phyloP scores from a whole-genome alignment of 202 grass and related monocot species.

The Zoysia matrella region DNA sequence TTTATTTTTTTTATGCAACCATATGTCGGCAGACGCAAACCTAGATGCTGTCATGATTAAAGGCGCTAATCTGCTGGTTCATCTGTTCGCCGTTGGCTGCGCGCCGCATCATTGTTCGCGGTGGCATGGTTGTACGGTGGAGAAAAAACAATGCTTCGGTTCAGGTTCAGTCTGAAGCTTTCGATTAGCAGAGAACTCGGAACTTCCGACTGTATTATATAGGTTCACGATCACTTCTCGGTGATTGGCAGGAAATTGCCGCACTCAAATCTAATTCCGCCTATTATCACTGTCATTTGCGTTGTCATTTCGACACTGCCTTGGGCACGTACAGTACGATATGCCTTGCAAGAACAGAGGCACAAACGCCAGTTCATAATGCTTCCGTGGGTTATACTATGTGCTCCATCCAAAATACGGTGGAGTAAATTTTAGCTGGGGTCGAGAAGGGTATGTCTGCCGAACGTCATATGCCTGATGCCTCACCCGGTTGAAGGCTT shows the following conservation, averaged over 20 bases:
- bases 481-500: too few species aligned
- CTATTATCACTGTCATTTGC: neutral
- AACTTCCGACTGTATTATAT: too few species aligned
- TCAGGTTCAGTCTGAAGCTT: neutral
- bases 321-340: neutral
- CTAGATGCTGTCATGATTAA: neutral
- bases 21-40: neutral
- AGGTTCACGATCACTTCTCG: neutral
- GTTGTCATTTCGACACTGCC: neutral
- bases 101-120: neutral
- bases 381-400: neutral
- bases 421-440: too few species aligned
- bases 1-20: neutral
- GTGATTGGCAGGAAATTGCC: neutral
- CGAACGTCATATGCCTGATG: too few species aligned
- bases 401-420: neutral
- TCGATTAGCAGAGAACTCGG: neutral
- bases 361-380: neutral
- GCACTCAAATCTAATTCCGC: too few species aligned
- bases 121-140: neutral
- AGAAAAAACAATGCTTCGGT: neutral
- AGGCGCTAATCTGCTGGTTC: neutral
- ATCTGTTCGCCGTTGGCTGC: neutral
- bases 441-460: too few species aligned
- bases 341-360: neutral